These are phyloP conservation scores for Albifimbria verrucaria DNA, from an alignment of 2,329 filamentous ascomycete species.

Conservation along the genomic window DNA sequence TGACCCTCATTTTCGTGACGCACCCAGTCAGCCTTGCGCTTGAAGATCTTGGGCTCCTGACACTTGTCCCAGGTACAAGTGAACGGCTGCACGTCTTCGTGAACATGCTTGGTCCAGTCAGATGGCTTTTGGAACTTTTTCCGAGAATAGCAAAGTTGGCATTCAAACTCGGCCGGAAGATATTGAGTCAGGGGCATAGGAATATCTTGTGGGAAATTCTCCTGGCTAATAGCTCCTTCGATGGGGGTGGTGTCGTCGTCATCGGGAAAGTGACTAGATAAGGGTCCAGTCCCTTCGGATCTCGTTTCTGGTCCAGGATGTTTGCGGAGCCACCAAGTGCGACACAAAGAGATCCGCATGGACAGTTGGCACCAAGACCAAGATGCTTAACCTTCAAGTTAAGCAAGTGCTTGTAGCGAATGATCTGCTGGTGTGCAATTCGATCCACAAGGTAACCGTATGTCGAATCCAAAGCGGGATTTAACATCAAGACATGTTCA, in stretches of 20 bases:
- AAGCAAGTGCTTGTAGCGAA: conserved; percentile 75
- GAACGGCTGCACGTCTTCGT: conserved; percentile 90
- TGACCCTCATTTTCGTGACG: conserved; percentile 91
- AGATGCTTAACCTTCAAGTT: conserved; percentile 69
- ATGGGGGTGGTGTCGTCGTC: conserved; percentile 60
- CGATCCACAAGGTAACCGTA: conserved; percentile 69
- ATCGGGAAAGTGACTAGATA: conserved; percentile 49
- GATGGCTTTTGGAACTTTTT: conserved; percentile 89
- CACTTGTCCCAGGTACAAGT: conserved; percentile 87
- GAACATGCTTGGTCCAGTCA: conserved; percentile 95
- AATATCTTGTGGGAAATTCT: conserved; percentile 77
- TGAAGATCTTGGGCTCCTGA: conserved; percentile 84
- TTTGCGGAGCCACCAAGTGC: conserved; percentile 64
- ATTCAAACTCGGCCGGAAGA: conserved; percentile 86
- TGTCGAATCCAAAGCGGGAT: conserved; percentile 61
- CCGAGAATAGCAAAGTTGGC: conserved; percentile 77
- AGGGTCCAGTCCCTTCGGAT: conserved; percentile 57
- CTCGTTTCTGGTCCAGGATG: conserved; percentile 57
- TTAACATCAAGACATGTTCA: conserved; percentile 68
- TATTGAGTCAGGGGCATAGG: conserved; percentile 74
- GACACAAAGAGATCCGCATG: conserved; percentile 60
- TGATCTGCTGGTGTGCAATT: conserved; percentile 75
- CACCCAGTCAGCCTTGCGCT: conserved; percentile 94
- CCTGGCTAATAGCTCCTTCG: conserved; percentile 66
- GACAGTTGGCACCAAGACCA: conserved; percentile 57